Percentiles rank a stretch among this genome's conserved stretches.
Evolutionary conservation across 2,329 filamentous ascomycete genomes (phyloP).

Genomic region (Pseudogymnoascus sp.): DNA sequence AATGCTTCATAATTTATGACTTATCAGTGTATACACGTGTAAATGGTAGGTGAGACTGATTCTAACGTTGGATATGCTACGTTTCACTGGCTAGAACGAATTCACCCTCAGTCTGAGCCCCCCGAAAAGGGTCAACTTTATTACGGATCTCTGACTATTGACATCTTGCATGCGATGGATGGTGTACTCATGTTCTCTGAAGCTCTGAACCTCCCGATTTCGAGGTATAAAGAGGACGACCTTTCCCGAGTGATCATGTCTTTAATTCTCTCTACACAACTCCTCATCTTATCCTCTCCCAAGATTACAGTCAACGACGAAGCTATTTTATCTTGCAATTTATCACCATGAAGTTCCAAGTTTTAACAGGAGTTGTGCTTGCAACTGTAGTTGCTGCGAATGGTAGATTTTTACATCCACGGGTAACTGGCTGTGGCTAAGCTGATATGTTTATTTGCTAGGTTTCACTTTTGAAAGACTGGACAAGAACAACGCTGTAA

Average conservation of each 20-base stretch:
- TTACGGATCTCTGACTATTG: background rate
- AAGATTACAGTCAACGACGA: background rate
- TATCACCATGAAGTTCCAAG: conserved; percentile 9
- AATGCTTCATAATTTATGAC: conserved; percentile 1
- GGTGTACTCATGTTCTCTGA: background rate
- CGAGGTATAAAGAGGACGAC: background rate
- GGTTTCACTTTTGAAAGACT: conserved; percentile 28
- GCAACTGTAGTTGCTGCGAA: background rate
- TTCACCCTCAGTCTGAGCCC: background rate
- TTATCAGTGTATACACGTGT: conserved; percentile 1
- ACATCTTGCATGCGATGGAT: background rate
- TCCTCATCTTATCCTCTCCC: background rate
- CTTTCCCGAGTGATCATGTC: background rate
- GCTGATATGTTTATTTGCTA: background rate
- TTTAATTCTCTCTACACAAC: background rate
- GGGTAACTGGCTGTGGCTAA: background rate
- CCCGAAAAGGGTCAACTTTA: background rate
- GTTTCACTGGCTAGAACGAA: background rate
- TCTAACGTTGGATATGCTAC: background rate
- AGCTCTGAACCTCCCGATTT: background rate
- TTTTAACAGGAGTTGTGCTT: background rate
- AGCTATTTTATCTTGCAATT: background rate
- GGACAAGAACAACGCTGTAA: conserved; percentile 28
- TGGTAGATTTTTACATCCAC: background rate
- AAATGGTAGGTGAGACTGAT: background rate